Evolutionary conservation across 768 basidiomycete species (phyloP).

Genomic region (Lentinula aciculospora): DNA sequence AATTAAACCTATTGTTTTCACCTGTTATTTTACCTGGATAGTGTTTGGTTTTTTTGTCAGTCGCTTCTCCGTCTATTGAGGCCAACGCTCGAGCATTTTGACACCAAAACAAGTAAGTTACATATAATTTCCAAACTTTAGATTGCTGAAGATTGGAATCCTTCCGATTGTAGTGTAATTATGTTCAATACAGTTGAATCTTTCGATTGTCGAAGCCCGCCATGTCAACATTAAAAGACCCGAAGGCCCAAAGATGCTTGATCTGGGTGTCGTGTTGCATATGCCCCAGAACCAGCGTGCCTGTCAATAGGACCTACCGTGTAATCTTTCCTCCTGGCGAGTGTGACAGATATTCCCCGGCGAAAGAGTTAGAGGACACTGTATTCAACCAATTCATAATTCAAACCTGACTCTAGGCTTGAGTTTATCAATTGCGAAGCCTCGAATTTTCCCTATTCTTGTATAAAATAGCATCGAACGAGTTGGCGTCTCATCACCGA

Average conservation of each 20-base stretch:
- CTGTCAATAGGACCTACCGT: too few relatives aligned
- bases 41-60: background rate
- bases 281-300: background rate
- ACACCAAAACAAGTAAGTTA: background rate
- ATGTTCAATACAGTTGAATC: background rate
- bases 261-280: background rate
- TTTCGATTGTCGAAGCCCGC: background rate
- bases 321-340: background rate
- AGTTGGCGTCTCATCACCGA: background rate
- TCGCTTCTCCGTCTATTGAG: too few relatives aligned
- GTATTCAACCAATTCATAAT: background rate
- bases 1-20: background rate
- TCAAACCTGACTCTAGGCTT: background rate
- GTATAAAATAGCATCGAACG: background rate
- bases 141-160: background rate
- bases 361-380: background rate
- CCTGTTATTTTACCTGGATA: background rate
- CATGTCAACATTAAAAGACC: background rate
- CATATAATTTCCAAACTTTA: background rate
- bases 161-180: background rate
- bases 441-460: background rate
- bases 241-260: background rate
- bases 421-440: background rate
- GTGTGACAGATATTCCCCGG: background rate
- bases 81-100: background rate